Percentiles rank a stretch among this genome's conserved stretches.
Conservation (phyloP, 495 filamentous ascomycete species). For the Aspergillus avenaceus region DNA sequence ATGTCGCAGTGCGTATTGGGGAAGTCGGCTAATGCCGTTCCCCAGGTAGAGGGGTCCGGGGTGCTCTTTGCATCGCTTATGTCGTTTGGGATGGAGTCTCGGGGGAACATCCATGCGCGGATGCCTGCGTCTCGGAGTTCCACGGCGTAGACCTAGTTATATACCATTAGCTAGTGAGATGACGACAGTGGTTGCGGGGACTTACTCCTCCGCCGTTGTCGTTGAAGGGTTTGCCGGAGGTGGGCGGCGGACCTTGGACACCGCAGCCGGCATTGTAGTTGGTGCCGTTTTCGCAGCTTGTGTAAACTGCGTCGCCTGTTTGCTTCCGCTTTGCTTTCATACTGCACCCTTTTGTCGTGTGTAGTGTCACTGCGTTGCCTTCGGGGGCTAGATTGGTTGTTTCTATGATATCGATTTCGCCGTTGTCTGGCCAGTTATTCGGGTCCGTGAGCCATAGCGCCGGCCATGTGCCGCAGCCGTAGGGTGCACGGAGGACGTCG, state of each 20-base stretch:
- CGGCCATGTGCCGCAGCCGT: constrained; percentile 53
- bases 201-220: constrained; percentile 43
- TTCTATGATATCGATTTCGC: constrained; percentile 50
- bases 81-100: constrained; percentile 35
- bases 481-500: constrained; percentile 48
- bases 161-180: not conserved
- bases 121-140: constrained; percentile 44
- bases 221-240: constrained; percentile 42
- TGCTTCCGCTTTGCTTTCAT: constrained; percentile 47
- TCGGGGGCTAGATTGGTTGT: constrained; percentile 39
- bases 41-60: constrained; percentile 47
- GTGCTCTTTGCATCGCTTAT: constrained; percentile 16
- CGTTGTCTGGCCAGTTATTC: constrained; percentile 53
- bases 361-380: constrained; percentile 44
- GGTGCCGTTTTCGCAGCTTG: constrained; percentile 33
- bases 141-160: constrained; percentile 38
- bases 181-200: not conserved
- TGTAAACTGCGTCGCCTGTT: constrained; percentile 23
- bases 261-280: constrained; percentile 42
- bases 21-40: constrained; percentile 46
- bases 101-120: constrained; percentile 47
- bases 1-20: constrained; percentile 48
- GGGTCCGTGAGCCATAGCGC: constrained; percentile 62
- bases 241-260: constrained; percentile 29
- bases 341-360: constrained; percentile 38